Evolutionary conservation across 2,329 filamentous ascomycete species (phyloP).

Genomic region (Scedosporium apiospermum): DNA sequence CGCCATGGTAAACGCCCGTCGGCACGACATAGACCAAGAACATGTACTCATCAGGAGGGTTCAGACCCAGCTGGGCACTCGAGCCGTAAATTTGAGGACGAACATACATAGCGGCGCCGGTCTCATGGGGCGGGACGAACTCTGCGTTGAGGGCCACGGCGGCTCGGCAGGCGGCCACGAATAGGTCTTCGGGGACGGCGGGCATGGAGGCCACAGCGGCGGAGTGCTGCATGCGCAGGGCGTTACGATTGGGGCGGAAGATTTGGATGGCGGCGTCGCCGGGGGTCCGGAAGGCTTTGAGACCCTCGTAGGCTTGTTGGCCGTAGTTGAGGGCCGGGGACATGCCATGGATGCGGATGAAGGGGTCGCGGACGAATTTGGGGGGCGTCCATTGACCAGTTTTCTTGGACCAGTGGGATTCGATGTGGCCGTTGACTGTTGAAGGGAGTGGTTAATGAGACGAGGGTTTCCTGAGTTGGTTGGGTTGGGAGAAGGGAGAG

Average conservation of each 20-base stretch:
- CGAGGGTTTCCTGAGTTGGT: background rate
- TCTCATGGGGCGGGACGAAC: constrained; percentile 82
- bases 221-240: constrained; percentile 73
- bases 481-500: background rate
- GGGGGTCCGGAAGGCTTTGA: constrained; percentile 86
- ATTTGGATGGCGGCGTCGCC: constrained; percentile 62
- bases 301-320: constrained; percentile 95
- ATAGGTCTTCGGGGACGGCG: constrained; percentile 64
- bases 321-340: constrained; percentile 93
- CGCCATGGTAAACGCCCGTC: constrained; percentile 88
- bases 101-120: constrained; percentile 86
- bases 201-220: constrained; percentile 79
- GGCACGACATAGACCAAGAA: constrained; percentile 87
- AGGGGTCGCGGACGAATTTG: constrained; percentile 72
- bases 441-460: background rate
- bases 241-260: constrained; percentile 84
- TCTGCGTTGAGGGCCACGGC: constrained; percentile 84
- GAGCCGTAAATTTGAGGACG: constrained; percentile 83
- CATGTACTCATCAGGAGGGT: constrained; percentile 82
- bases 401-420: constrained; percentile 69
- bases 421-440: constrained; percentile 85
- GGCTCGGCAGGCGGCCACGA: constrained; percentile 65
- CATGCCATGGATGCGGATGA: constrained; percentile 87
- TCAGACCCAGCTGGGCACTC: constrained; percentile 76
- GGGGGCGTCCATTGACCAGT: constrained; percentile 71